Conservation (phyloP, 1,284 basidiomycete species). For the Tilletiaria anomala region DNA sequence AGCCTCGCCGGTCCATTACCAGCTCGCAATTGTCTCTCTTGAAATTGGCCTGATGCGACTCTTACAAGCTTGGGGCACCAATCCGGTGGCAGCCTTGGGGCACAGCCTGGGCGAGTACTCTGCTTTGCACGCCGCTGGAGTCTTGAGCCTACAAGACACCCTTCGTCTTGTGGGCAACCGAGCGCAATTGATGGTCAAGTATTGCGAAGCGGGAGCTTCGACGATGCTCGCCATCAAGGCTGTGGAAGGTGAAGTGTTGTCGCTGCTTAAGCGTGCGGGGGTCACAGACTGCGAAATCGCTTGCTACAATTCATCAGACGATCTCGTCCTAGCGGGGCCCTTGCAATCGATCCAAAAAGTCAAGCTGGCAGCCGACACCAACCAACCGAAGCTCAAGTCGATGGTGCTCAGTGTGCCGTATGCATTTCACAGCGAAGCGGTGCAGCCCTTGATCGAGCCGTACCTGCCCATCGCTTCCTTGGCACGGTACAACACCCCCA, state of each 20-base stretch:
- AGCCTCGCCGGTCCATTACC: constrained; percentile 10
- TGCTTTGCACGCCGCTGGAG: constrained; percentile 10
- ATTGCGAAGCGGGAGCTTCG: constrained; percentile 11
- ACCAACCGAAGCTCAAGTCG: constrained; percentile 11
- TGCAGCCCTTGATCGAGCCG: constrained; percentile 9
- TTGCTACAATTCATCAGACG: constrained; percentile 15
- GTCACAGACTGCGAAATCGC: constrained; percentile 9
- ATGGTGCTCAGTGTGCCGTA: constrained; percentile 17
- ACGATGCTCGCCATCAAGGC: constrained; percentile 15
- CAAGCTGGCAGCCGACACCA: constrained; percentile 5
- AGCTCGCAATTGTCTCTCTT: constrained; percentile 12
- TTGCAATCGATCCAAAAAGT: constrained; percentile 8
- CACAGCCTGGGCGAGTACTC: constrained; percentile 22
- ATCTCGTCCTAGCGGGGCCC: constrained; percentile 13
- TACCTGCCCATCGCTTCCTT: background rate
- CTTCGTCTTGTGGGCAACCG: constrained; percentile 12
- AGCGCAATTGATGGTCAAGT: constrained; percentile 13
- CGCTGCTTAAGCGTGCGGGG: constrained; percentile 5
- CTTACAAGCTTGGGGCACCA: constrained; percentile 11
- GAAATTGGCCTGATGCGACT: constrained; percentile 10
- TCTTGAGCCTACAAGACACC: constrained; percentile 9
- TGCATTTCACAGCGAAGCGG: constrained; percentile 13
- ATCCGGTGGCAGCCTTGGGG: constrained; percentile 8
- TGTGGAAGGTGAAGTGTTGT: constrained; percentile 2
- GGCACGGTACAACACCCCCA: constrained; percentile 6